These are phyloP conservation scores for Microcyclospora tardicrescens DNA, from an alignment of 2,329 filamentous ascomycete species.

Conservation along the genomic window DNA sequence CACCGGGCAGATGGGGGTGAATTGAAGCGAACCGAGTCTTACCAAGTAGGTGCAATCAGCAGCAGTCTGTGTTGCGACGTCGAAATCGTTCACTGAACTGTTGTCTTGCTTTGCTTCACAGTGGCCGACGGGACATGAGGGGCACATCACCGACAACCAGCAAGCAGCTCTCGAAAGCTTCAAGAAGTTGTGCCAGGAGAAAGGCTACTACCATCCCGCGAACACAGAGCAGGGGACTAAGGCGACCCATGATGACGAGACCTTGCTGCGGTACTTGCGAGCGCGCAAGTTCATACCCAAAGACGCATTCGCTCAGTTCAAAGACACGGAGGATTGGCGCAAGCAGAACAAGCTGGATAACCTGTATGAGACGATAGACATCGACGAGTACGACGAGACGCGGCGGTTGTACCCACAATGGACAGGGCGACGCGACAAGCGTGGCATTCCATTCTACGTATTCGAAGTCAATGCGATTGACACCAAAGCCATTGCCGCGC, in stretches of 20 bases:
- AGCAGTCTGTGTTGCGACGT: too few relatives aligned
- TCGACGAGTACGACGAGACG: constrained; percentile 71
- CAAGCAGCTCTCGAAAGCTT: constrained; percentile 55
- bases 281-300: constrained; percentile 67
- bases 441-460: constrained; percentile 84
- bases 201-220: constrained; percentile 47
- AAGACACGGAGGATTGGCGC: constrained; percentile 79
- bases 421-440: constrained; percentile 79
- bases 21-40: constrained; percentile 7
- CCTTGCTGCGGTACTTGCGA: constrained; percentile 69
- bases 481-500: constrained; percentile 62
- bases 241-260: constrained; percentile 60
- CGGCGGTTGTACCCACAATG: constrained; percentile 81
- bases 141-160: constrained; percentile 60
- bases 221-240: constrained; percentile 24
- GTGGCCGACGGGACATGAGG: constrained; percentile 68
- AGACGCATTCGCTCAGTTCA: constrained; percentile 73
- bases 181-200: constrained; percentile 53
- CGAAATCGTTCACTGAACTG: background rate
- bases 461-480: constrained; percentile 78
- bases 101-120: constrained; percentile 10
- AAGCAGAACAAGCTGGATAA: constrained; percentile 63
- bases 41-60: constrained; percentile 6
- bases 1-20: background rate
- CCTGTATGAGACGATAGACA: constrained; percentile 76